Evolutionary conservation across 2,329 filamentous ascomycete genomes (phyloP), one percentile per base, ranked within the genome.

Genomic region (Cladosporium velox): DNA sequence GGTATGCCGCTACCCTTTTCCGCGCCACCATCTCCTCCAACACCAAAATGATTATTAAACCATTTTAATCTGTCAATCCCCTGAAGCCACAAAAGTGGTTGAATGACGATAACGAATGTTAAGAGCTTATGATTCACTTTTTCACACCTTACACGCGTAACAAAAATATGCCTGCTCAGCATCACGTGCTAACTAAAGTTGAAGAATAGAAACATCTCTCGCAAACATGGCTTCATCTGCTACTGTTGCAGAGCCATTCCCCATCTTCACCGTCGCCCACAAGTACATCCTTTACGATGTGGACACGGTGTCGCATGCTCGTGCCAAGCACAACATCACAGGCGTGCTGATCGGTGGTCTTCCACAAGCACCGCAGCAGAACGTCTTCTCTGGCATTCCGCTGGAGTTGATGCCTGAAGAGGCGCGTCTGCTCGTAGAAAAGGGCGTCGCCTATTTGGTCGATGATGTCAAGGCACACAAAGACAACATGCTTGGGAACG

Each of bases 391-490:
- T 66, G 92, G 93, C 55, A 81, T 98, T 59, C 95, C 95, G 2
- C 81, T 98, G 30, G 91, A 97, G 81, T 84, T 99, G 54, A 91
- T 95, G 82, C 90, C 92, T 1, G 95, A 98, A 80, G 95, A 99
- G 81, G 93, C 90, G 4, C 86, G 88, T 69, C 80, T 95, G 64
- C 85, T 99, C 32, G 88, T 96, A 66, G 89, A 92, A 71, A 90
- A 89, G 71, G 88, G 87, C 67, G 86, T 88, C 72, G 94, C 88
- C 51, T 92, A 90, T 78, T 84, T 97, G 71, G 88, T 94, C 72
- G 92, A 97, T 77, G 93, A 96, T 79, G 83, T 84, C 62, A 82
- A 85, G 63, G 87, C 86, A 70, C 95, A 98, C 78, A 84, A 86
- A 44, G 76, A 85, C 47, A 86, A 84, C 57, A 85, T 96, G 70